A percentile compares a stretch with the other conserved stretches of the same genome.
phyloP scores from a whole-genome alignment of 495 filamentous ascomycete genomes.

The Filosporella fistucella region DNA sequence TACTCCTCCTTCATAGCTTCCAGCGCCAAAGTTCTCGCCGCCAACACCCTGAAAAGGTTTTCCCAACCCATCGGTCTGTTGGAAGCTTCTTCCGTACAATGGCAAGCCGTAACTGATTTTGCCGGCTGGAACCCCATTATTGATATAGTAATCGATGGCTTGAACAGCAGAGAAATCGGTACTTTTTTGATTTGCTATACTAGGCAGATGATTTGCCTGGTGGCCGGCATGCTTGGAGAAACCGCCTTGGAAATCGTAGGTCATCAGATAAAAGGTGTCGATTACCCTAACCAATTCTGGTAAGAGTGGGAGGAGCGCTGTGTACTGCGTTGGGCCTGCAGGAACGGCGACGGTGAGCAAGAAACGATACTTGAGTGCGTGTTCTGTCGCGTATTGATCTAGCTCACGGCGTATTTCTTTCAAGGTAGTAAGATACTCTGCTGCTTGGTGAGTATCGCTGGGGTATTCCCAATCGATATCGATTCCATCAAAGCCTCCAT shows the following conservation, averaged over 20 bases:
- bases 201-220: constrained; percentile 67
- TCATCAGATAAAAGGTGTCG: constrained; percentile 88
- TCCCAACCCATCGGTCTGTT: constrained; percentile 67
- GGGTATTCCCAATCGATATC: constrained; percentile 70
- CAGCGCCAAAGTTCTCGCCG: constrained; percentile 18
- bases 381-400: constrained; percentile 53
- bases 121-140: constrained; percentile 50
- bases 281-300: constrained; percentile 66
- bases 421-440: constrained; percentile 68
- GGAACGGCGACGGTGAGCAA: constrained; percentile 72
- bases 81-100: constrained; percentile 79
- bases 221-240: constrained; percentile 56
- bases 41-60: constrained; percentile 63
- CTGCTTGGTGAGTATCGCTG: constrained; percentile 51
- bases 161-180: constrained; percentile 69
- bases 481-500: constrained; percentile 56
- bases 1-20: constrained; percentile 69
- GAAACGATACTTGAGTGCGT: constrained; percentile 51
- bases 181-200: constrained; percentile 36
- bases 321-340: constrained; percentile 61
- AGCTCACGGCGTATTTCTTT: constrained; percentile 59
- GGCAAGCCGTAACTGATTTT: constrained; percentile 86
- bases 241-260: constrained; percentile 67
- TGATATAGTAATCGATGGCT: constrained; percentile 63
- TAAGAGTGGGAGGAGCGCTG: constrained; percentile 61